Percentiles rank a stretch among this genome's conserved stretches.
These are phyloP conservation scores for Acephala macrosclerotiorum DNA, from an alignment of 2,329 filamentous ascomycete species.

Conservation along the genomic window DNA sequence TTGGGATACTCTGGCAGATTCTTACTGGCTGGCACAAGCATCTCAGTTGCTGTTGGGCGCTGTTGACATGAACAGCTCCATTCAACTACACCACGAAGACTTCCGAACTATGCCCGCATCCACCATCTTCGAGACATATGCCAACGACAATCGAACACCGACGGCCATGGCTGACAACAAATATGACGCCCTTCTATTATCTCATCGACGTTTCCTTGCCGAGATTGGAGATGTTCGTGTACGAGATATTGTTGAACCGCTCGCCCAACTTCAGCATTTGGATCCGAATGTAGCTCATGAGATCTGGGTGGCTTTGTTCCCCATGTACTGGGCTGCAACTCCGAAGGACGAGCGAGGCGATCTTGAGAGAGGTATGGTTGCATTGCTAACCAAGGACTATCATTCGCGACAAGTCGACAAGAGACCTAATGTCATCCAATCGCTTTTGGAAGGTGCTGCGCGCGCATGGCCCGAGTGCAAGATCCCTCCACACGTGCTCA, in stretches of 20 bases:
- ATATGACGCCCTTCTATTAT: constrained; percentile 79
- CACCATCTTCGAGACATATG: constrained; percentile 75
- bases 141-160: constrained; percentile 69
- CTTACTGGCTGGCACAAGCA: constrained; percentile 96
- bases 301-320: constrained; percentile 91
- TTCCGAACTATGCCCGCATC: constrained; percentile 80
- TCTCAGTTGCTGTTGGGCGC: constrained; percentile 92
- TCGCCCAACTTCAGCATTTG: constrained; percentile 90
- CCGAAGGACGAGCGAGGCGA: constrained; percentile 88
- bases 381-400: constrained; percentile 91
- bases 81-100: constrained; percentile 83
- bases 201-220: constrained; percentile 82
- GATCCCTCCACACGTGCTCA: constrained; percentile 94
- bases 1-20: constrained; percentile 94
- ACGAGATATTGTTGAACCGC: constrained; percentile 86
- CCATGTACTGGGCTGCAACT: constrained; percentile 90
- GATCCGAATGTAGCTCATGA: constrained; percentile 84
- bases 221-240: constrained; percentile 88
- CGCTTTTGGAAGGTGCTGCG: constrained; percentile 86
- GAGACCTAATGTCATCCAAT: constrained; percentile 94
- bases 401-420: constrained; percentile 94
- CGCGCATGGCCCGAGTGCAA: constrained; percentile 87
- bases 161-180: constrained; percentile 81
- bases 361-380: constrained; percentile 89
- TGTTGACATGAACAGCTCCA: constrained; percentile 81